phyloP scores from a whole-genome alignment of 768 basidiomycete species.

The Phlebiopsis flavidoalba region DNA sequence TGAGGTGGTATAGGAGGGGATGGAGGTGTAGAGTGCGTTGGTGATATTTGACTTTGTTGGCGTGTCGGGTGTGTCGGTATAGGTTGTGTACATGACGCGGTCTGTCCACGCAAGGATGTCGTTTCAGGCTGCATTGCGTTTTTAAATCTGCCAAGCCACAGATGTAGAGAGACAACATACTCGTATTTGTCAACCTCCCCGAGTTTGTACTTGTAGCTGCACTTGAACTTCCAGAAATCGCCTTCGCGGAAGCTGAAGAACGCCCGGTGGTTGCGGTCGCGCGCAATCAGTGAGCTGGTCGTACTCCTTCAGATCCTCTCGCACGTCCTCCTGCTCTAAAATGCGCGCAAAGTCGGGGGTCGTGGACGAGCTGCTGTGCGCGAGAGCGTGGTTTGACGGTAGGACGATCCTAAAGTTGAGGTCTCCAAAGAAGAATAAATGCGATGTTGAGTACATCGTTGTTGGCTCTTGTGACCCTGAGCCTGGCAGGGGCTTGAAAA shows the following conservation, averaged over 20 bases:
- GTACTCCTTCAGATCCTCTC: slow-evolving; percentile 61
- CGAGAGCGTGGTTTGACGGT: slow-evolving; percentile 49
- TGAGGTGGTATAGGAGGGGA: slow-evolving; percentile 81
- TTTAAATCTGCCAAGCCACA: slow-evolving; percentile 1
- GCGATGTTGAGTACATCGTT: slow-evolving; percentile 79
- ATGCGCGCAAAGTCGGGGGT: slow-evolving; percentile 34
- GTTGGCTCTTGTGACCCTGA: slow-evolving; percentile 32
- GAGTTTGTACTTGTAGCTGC: slow-evolving; percentile 83
- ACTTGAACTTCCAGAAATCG: slow-evolving; percentile 83
- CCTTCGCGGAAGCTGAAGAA: slow-evolving; percentile 78
- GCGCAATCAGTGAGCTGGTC: slow-evolving; percentile 69
- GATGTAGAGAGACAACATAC: slow-evolving; percentile 34
- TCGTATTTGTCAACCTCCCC: slow-evolving; percentile 82
- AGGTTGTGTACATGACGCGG: slow-evolving; percentile 79
- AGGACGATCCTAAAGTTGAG: slow-evolving; percentile 85
- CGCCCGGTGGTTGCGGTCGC: slow-evolving; percentile 50
- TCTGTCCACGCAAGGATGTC: slow-evolving; percentile 93
- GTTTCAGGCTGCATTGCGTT: slow-evolving; percentile 43
- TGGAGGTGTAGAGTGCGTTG: slow-evolving; percentile 71
- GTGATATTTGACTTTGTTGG: slow-evolving; percentile 48
- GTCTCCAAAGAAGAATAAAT: slow-evolving; percentile 92
- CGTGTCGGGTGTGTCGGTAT: slow-evolving; percentile 54
- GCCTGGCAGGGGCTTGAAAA: slow-evolving; percentile 58
- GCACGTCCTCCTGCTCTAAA: slow-evolving; percentile 37
- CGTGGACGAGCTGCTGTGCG: slow-evolving; percentile 23